Base-by-base conservation (phyloP, 257 asterid genomes). In the Nicotiana sylvestris region DNA sequence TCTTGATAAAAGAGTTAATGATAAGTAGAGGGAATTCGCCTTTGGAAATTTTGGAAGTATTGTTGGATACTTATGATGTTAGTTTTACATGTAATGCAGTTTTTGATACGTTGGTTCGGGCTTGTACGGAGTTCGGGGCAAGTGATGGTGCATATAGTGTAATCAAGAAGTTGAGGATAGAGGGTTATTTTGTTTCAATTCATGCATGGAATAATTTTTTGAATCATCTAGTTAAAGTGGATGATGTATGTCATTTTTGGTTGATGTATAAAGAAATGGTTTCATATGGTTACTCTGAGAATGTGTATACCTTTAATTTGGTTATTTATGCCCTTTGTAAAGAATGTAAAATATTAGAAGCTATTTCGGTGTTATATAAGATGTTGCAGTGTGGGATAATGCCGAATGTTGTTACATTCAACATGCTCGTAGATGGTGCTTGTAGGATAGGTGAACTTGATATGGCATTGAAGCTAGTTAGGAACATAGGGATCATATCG, bases 171-270 rank as follows among this genome's bases (percentile, higher is more conserved):
- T 86, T 83, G 81, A 90, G 87, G 81, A 60, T 74, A 80, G 83
- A 82, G 29, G 87, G 86, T 51, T n/a, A 43, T 87, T 51, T 69
- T 78, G 88, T 93, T 55, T 93, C 98, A 0, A 80, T 93, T 86
- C 93, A 90, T 84, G 97, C 98, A 1, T 89, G 94, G 98, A 93
- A 95, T 89, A 91, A 95, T 83, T 92, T 87, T 83, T 87, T 95
- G 86, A 91, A 86, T 91, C 94, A 90, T 88, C 88, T 95, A 4
- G 72, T 92, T 87, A 90, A 91, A 89, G 80, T 82, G 29, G 96
- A 89, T 27, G 90, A 89, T 76, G 62, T 87, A 55, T 81, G 84
- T 66, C 80, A 85, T 80, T 95, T 93, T 87, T 92, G 98, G 97
- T 67, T n/a, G 61, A 80, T 80, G 35, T 90, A 91, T 58, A 89